Evolutionary conservation across 441 rosid genomes (phyloP).

Genomic region (Euphorbia schlechtendalii): DNA sequence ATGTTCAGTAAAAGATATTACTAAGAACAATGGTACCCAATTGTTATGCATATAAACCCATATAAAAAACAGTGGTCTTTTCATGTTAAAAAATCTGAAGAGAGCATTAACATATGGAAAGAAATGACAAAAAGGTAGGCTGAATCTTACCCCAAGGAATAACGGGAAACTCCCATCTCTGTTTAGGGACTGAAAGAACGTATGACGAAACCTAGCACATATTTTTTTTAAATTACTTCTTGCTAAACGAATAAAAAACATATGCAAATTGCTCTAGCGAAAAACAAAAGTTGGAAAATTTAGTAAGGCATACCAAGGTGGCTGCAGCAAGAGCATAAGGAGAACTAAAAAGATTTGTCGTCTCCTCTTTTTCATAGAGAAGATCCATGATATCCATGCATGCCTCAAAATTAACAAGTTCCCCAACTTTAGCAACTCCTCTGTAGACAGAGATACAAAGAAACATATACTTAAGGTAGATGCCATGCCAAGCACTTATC

Average conservation of each 20-base stretch:
- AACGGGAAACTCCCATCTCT: conserved; percentile 65
- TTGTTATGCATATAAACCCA: too few relatives aligned
- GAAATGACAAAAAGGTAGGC: neutral
- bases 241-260: conserved; percentile 8
- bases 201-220: conserved; percentile 62
- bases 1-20: neutral
- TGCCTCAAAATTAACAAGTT: conserved; percentile 55
- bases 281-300: neutral
- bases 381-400: conserved; percentile 89
- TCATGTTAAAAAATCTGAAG: neutral
- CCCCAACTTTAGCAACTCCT: conserved; percentile 64
- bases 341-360: conserved; percentile 40
- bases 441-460: conserved; percentile 26
- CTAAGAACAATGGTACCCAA: too few relatives aligned
- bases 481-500: conserved; percentile 1
- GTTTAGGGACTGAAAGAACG: conserved; percentile 58
- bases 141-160: conserved; percentile 64
- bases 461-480: conserved; percentile 2
- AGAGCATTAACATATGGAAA: neutral
- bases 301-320: conserved; percentile 43
- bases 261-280: neutral
- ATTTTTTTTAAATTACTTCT: conserved; percentile 18
- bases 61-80: too few relatives aligned
- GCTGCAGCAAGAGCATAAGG: conserved; percentile 65
- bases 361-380: conserved; percentile 69